These are phyloP conservation scores for Phytophthora uliginosa DNA, from an alignment of 352 stramenopile species.

Conservation along the genomic window DNA sequence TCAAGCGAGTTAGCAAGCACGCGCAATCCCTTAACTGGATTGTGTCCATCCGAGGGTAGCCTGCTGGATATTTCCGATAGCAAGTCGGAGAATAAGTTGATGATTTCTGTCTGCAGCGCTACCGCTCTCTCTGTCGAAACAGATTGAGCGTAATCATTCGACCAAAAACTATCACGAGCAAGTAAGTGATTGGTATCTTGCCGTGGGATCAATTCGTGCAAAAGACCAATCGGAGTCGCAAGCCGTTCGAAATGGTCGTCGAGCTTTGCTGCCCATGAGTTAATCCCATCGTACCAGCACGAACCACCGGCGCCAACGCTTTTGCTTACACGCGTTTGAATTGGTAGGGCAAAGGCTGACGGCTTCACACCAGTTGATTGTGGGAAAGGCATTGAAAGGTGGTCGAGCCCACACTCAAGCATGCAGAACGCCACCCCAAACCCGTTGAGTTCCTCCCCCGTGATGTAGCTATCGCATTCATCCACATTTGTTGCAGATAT, in stretches of 20 bases:
- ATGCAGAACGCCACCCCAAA: constrained; percentile 67
- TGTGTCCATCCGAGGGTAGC: constrained; percentile 38
- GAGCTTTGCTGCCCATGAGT: constrained; percentile 22
- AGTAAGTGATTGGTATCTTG: constrained; percentile 33
- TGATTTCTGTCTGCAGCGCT: constrained; percentile 39
- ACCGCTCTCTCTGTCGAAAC: constrained; percentile 39
- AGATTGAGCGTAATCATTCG: constrained; percentile 35
- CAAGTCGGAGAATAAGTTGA: constrained; percentile 44
- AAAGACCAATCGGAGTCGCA: constrained; percentile 32
- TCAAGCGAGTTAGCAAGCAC: constrained; percentile 50
- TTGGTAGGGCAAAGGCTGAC: constrained; percentile 25
- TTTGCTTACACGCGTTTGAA: constrained; percentile 24
- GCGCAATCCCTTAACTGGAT: constrained; percentile 38
- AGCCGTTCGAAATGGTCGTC: constrained; percentile 50
- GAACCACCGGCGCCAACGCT: neutral
- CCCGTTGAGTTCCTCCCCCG: constrained; percentile 50
- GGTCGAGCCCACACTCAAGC: constrained; percentile 41
- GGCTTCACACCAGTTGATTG: constrained; percentile 28
- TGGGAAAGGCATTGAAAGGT: constrained; percentile 38
- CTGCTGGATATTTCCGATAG: constrained; percentile 52
- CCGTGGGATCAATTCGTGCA: constrained; percentile 27
- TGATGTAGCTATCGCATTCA: constrained; percentile 27
- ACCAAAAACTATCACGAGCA: constrained; percentile 11
- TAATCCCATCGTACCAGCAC: constrained; percentile 27
- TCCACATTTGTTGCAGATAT: constrained; percentile 37